phyloP scores from a whole-genome alignment of 2,329 filamentous ascomycete species.

The Sporothrix sp. region DNA sequence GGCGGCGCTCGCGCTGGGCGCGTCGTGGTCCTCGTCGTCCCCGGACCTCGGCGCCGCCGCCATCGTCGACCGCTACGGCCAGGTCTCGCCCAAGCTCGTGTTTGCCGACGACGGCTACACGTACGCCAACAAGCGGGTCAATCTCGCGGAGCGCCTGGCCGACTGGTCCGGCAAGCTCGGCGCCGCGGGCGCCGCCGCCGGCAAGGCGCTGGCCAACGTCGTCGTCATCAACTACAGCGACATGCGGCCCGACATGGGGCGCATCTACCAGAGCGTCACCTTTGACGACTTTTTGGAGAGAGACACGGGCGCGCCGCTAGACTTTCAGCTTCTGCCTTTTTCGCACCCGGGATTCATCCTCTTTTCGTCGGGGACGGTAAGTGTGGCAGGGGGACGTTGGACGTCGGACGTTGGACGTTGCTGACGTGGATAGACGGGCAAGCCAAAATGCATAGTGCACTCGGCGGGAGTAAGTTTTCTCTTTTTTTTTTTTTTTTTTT shows the following conservation, averaged over 20 bases:
- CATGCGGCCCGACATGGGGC: not conserved
- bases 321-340: not conserved
- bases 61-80: slow-evolving; percentile 13
- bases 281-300: not conserved
- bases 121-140: slow-evolving; percentile 10
- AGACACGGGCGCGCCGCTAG: not conserved
- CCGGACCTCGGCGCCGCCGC: slow-evolving; percentile 15
- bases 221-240: slow-evolving; percentile 1
- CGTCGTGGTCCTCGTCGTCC: slow-evolving; percentile 13
- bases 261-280: not conserved
- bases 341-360: not conserved
- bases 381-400: too few relatives aligned
- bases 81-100: slow-evolving; percentile 13
- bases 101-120: slow-evolving; percentile 12
- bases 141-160: not conserved
- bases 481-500: not conserved
- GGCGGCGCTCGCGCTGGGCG: slow-evolving; percentile 12
- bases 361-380: not conserved
- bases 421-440: not conserved
- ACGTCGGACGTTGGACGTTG: not conserved
- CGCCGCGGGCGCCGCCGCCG: not conserved
- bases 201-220: not conserved
- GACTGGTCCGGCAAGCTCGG: slow-evolving; percentile 5
- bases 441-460: slow-evolving; percentile 2
- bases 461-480: not conserved